Percentiles rank a stretch among this genome's conserved stretches.
These are phyloP conservation scores for Fraxinus pennsylvanica DNA, from an alignment of 257 asterid species.

Conservation along the genomic window DNA sequence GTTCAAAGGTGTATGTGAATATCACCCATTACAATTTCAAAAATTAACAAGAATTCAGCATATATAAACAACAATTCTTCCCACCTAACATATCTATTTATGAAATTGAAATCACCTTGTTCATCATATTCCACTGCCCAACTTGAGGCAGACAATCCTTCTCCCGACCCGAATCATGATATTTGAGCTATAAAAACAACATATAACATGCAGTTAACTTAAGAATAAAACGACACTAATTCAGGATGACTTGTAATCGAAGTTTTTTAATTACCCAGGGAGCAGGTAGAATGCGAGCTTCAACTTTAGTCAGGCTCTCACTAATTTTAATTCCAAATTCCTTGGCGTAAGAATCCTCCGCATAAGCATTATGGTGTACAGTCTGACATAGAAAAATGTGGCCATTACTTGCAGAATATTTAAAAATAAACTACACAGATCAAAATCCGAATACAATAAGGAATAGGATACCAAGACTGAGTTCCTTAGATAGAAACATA, in stretches of 20 bases:
- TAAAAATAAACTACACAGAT: not conserved
- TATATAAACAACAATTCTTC: not conserved
- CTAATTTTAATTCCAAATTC: constrained; percentile 62
- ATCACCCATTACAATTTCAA: not conserved
- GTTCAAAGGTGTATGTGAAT: not conserved
- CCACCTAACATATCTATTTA: not conserved
- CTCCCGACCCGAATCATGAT: constrained; percentile 92
- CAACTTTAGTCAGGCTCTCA: constrained; percentile 12
- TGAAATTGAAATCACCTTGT: constrained; percentile 53
- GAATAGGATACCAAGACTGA: not conserved
- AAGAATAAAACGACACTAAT: not conserved
- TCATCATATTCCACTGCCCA: constrained; percentile 98
- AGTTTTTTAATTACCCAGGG: constrained; percentile 67
- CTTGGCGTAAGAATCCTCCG: constrained; percentile 39
- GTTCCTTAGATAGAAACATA: not conserved
- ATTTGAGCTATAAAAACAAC: constrained; percentile 66
- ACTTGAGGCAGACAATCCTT: constrained; percentile 90
- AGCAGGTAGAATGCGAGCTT: constrained; percentile 45
- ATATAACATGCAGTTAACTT: not conserved
- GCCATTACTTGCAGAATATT: not conserved
- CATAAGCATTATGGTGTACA: constrained; percentile 80
- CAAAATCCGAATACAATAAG: not conserved
- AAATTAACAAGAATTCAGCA: not conserved
- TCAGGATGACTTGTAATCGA: not conserved
- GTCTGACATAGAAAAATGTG: constrained; percentile 46